These are phyloP conservation scores for Pythium brachiatum DNA, from an alignment of 352 stramenopile species.

Conservation along the genomic window DNA sequence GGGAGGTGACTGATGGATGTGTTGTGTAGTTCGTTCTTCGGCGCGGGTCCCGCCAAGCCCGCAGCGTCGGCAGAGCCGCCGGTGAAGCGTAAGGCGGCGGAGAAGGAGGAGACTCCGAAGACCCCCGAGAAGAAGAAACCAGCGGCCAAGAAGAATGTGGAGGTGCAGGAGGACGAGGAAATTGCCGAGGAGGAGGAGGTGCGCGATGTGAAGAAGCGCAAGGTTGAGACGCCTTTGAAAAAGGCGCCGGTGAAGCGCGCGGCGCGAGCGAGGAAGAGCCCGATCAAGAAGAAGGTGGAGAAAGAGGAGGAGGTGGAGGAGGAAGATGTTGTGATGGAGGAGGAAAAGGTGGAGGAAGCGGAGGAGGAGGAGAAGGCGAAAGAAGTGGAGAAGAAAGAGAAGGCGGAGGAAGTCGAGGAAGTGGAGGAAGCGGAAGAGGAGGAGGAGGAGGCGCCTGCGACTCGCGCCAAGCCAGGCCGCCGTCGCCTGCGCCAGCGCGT, in stretches of 20 bases:
- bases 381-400: not conserved
- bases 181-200: constrained; percentile 3
- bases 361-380: constrained; percentile 31
- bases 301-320: constrained; percentile 27
- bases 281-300: constrained; percentile 9
- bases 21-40: constrained; percentile 53
- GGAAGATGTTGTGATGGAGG: too few relatives aligned
- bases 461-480: constrained; percentile 31
- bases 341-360: too few relatives aligned
- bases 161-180: constrained; percentile 7
- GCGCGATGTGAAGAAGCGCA: constrained; percentile 18
- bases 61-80: constrained; percentile 1
- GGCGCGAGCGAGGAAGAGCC: not conserved
- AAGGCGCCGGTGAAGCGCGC: not conserved
- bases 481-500: constrained; percentile 60
- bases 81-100: constrained; percentile 35
- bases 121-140: constrained; percentile 18
- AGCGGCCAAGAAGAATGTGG: constrained; percentile 4
- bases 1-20: constrained; percentile 2
- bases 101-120: constrained; percentile 2
- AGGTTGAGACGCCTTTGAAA: constrained; percentile 8
- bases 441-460: constrained; percentile 11
- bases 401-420: constrained; percentile 1
- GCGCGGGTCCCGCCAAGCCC: constrained; percentile 18
- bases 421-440: constrained; percentile 19